Base-by-base conservation (phyloP, 441 rosid species). In the Croton laevigatus region DNA sequence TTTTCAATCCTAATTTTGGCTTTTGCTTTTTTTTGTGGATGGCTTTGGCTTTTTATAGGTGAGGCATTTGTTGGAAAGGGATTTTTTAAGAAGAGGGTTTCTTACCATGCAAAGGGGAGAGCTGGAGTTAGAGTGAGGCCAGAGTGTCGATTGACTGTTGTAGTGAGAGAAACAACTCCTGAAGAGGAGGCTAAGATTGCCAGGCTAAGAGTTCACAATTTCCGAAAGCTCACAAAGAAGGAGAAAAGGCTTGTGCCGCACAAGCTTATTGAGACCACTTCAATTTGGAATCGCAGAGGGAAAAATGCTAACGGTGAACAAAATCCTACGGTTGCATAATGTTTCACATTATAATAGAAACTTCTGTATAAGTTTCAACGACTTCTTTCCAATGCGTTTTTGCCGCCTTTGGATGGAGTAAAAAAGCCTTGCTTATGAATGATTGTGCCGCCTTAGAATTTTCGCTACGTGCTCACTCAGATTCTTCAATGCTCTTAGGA, bases 11-110 rank as follows among this genome's bases (percentile, higher is more conserved):
- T 45, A 45, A 16, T 19, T 36, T 37, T 40, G n/a, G 22, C 20
- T 36, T 36, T 75, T n/a, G n/a, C n/a, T n/a, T n/a, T n/a, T n/a
- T n/a, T n/a, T n/a, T n/a, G n/a, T n/a, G n/a, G n/a, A n/a, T n/a
- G n/a, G n/a, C n/a, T n/a, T n/a, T n/a, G n/a, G 44, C 7, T 40
- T 62, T 27, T 27, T 82, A 69, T 82, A 91, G 97, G 97, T 3
- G 97, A 94, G 84, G 97, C 98, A 34, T 94, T 88, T 89, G 87
- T 94, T 8, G 98, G 97, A 17, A 92, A 94, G 83, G 98, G 99
- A 37, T 78, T 82, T 23, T 87, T 57, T 68, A 66, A 80, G 85
- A 94, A 94, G 81, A 84, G 93, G 76, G 37, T 87, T 62, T 65
- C 85, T 27, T 83, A 81, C 76, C 97, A 94, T 81, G 78, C 79